Percentiles rank a stretch among this genome's conserved stretches.
Evolutionary conservation across 164 flowering plant species (phyloP).

Genomic region (Nymphaea colorata): DNA sequence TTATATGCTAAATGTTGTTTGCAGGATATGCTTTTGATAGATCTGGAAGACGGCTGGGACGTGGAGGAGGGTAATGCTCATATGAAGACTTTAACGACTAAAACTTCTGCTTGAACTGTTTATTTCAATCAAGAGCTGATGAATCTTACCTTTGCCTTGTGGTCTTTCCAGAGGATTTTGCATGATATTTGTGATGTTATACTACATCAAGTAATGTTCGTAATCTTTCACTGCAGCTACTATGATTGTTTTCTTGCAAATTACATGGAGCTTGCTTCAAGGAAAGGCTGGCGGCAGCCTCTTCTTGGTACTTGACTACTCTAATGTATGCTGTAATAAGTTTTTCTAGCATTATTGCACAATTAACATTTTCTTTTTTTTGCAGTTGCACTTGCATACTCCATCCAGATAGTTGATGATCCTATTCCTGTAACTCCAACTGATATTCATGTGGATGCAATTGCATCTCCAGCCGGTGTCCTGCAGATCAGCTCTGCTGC

Average conservation of each 20-base stretch:
- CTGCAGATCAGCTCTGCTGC: conserved; percentile 62
- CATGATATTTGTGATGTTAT: background rate
- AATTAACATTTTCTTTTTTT: conserved; percentile 1
- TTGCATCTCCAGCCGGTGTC: conserved; percentile 67
- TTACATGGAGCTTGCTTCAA: conserved; percentile 58
- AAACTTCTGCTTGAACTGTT: background rate
- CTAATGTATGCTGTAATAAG: background rate
- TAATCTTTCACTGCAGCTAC: conserved; percentile 33
- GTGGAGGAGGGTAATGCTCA: conserved; percentile 86
- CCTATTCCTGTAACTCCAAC: conserved; percentile 54
- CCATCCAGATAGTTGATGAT: conserved; percentile 69
- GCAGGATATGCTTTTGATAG: conserved; percentile 92
- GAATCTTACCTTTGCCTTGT: background rate
- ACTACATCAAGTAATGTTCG: too few species aligned
- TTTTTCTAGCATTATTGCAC: background rate
- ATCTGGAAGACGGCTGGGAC: conserved; percentile 91
- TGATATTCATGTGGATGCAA: conserved; percentile 72
- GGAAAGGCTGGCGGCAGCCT: conserved; percentile 70
- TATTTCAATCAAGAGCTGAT: background rate
- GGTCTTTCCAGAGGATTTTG: background rate
- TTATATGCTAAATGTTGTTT: background rate
- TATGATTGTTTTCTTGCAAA: conserved; percentile 70
- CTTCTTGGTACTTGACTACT: conserved; percentile 44
- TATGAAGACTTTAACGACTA: background rate
- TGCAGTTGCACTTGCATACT: conserved; percentile 89